Conservation (phyloP, 2,329 filamentous ascomycete genomes). For the Pseudophaeomoniella oleicola region DNA sequence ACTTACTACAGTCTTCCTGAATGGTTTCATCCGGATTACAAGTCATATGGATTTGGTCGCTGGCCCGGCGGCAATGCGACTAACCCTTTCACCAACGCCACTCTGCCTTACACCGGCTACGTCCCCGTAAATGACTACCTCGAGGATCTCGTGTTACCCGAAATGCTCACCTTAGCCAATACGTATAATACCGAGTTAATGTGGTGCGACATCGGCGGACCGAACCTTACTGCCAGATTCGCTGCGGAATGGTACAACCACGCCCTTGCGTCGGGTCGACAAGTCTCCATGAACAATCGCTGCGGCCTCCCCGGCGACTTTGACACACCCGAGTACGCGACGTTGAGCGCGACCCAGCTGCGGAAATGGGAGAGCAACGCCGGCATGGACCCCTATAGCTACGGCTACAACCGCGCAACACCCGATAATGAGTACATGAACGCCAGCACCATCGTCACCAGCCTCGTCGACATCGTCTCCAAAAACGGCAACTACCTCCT, state of each 20-base stretch:
- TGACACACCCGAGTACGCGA: slow-evolving; percentile 45
- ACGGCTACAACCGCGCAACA: slow-evolving; percentile 45
- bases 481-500: slow-evolving; percentile 45
- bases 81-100: slow-evolving; percentile 28
- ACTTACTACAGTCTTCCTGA: slow-evolving; percentile 32
- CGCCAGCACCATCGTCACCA: slow-evolving; percentile 30
- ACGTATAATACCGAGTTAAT: slow-evolving; percentile 31
- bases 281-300: slow-evolving; percentile 42
- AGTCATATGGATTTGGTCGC: slow-evolving; percentile 22
- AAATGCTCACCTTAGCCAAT: slow-evolving; percentile 28
- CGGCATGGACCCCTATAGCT: slow-evolving; percentile 46
- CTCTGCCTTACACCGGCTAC: slow-evolving; percentile 29
- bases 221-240: slow-evolving; percentile 28
- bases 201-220: slow-evolving; percentile 33
- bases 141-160: slow-evolving; percentile 24
- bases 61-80: slow-evolving; percentile 28
- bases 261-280: slow-evolving; percentile 22
- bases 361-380: slow-evolving; percentile 47
- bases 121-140: slow-evolving; percentile 27
- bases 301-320: slow-evolving; percentile 44
- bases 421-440: slow-evolving; percentile 36
- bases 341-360: slow-evolving; percentile 33
- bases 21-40: slow-evolving; percentile 32
- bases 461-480: slow-evolving; percentile 36
- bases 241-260: slow-evolving; percentile 28